Base-by-base conservation (phyloP, 2,329 filamentous ascomycete genomes). In the Coleophoma cylindrospora region DNA sequence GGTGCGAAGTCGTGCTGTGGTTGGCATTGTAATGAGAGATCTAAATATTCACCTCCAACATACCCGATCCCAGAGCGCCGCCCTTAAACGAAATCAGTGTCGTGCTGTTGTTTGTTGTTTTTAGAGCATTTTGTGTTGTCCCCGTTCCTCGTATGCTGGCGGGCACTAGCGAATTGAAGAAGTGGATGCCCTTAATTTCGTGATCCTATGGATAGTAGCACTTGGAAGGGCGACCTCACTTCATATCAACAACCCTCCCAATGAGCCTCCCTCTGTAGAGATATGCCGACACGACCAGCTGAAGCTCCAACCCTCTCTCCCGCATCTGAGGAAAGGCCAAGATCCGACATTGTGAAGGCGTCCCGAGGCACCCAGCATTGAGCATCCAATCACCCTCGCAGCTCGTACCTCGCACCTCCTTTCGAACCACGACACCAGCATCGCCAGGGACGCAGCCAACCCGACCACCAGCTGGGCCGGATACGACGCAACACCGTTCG, bases 381-480 rank as follows among this genome's bases (percentile, higher is more conserved):
- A 52, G 48, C 49, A 51, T 27, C 54, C 50, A 43, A 17, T n/a
- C 36, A 17, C 7, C 7, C 49, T 51, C 51, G 56, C 55, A 50
- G 54, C 57, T 61, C 59, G 27, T 10, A 27, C 27, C 27, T 8
- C 27, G 48, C 47, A 49, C 50, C 54, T 57, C 57, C 55, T 57
- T 59, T 59, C 50, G 46, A 11, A 54, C 57, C 14, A 11, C 45
- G 45, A 34, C 43, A 47, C 43, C 50, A 51, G 43, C 46, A 44
- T 44, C 37, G 52, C 54, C 21, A 50, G 55, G 21, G 54, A 48
- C 38, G 7, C 36, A 38, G 6, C 36, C 14, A n/a, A 17, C 15
- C 5, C 15, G 36, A 14, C 45, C 54, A 57, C 61, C 56, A 61
- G 55, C 53, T 50, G 55, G 54, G 57, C 54, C 34, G 59, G 55